Percentiles rank a stretch among this genome's conserved stretches.
Evolutionary conservation across 2,329 filamentous ascomycete species (phyloP).

Genomic region (Curvularia eragrostidis): DNA sequence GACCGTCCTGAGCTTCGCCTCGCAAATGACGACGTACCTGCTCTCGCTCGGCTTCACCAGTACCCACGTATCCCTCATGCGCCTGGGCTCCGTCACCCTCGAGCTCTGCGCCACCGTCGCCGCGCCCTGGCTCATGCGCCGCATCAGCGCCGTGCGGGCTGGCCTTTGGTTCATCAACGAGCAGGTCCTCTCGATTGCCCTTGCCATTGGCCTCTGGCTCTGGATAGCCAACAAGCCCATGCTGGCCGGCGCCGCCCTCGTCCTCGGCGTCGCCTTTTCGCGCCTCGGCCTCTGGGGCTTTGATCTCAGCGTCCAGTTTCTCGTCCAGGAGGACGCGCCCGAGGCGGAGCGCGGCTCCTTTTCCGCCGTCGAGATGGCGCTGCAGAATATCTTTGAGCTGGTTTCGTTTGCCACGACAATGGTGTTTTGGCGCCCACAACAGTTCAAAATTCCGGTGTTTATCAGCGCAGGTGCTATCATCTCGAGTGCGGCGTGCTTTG

Average conservation of each 20-base stretch:
- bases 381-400: slow-evolving; percentile 75
- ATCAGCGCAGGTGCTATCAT: slow-evolving; percentile 64
- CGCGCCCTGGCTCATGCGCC: slow-evolving; percentile 62
- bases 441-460: slow-evolving; percentile 69
- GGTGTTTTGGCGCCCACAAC: slow-evolving; percentile 65
- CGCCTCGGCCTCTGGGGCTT: slow-evolving; percentile 58
- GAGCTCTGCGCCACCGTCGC: slow-evolving; percentile 69
- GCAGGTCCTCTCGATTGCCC: slow-evolving; percentile 65
- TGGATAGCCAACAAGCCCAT: slow-evolving; percentile 20
- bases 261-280: slow-evolving; percentile 50
- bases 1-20: slow-evolving; percentile 53
- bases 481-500: slow-evolving; percentile 59
- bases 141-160: slow-evolving; percentile 61
- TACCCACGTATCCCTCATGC: slow-evolving; percentile 60
- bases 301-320: slow-evolving; percentile 55
- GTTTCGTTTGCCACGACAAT: slow-evolving; percentile 71
- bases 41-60: slow-evolving; percentile 61
- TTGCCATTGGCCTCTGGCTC: slow-evolving; percentile 46
- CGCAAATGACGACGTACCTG: slow-evolving; percentile 71
- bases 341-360: slow-evolving; percentile 65
- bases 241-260: slow-evolving; percentile 40
- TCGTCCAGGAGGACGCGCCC: slow-evolving; percentile 55
- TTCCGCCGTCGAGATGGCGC: slow-evolving; percentile 70
- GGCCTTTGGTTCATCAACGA: slow-evolving; percentile 75
- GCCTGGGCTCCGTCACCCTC: slow-evolving; percentile 61